Percentiles rank a stretch among this genome's conserved stretches.
Evolutionary conservation across 2,329 filamentous ascomycete species (phyloP).

Genomic region (Teratosphaeria pseudoeucalypti): DNA sequence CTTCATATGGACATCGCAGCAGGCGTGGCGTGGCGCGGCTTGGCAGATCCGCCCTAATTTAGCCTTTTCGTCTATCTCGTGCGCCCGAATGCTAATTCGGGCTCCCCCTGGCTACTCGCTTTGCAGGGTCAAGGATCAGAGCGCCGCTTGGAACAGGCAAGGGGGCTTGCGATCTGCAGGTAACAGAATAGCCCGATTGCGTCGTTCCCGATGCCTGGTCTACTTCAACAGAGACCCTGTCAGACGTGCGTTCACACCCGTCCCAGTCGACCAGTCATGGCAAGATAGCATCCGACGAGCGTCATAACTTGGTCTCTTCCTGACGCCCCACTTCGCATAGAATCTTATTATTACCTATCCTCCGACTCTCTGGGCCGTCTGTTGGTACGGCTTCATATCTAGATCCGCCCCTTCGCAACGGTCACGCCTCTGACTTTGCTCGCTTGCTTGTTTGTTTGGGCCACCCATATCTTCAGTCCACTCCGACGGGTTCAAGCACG

Average conservation of each 20-base stretch:
- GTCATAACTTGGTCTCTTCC: not conserved
- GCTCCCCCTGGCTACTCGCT: not conserved
- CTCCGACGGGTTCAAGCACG: not conserved
- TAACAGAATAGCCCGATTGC: conserved; percentile 6
- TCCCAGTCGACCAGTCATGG: conserved; percentile 1
- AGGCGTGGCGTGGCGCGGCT: not conserved
- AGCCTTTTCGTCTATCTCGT: not conserved
- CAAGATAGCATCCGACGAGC: not conserved
- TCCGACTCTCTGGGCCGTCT: not conserved
- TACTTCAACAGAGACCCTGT: conserved; percentile 8
- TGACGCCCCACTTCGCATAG: not conserved
- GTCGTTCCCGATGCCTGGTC: not conserved
- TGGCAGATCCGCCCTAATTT: not conserved
- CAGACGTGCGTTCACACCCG: conserved; percentile 9
- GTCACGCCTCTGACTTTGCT: not conserved
- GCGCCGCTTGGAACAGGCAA: not conserved
- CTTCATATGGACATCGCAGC: not conserved
- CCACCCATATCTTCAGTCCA: not conserved
- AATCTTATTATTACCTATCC: not conserved
- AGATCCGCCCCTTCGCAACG: not conserved
- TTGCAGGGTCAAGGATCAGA: not conserved
- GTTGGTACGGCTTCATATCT: not conserved
- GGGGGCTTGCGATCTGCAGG: conserved; percentile 3
- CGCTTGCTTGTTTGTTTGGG: not conserved
- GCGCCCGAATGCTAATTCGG: not conserved